Evolutionary conservation across 352 stramenopile genomes (phyloP).

Genomic region (Phytopythium aichiense): DNA sequence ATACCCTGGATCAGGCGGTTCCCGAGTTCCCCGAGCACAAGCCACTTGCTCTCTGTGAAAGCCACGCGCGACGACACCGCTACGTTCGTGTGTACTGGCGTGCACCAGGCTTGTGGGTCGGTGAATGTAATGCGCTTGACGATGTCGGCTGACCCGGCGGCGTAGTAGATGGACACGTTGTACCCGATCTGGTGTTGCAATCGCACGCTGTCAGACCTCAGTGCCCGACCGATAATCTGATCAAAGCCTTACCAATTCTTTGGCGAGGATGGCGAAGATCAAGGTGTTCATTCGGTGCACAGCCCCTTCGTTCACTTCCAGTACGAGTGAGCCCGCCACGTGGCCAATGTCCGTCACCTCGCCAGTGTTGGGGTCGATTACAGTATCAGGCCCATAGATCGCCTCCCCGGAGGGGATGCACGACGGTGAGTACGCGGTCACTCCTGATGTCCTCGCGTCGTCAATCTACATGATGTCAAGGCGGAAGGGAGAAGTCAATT

Average conservation of each 20-base stretch:
- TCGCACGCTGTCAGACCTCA: background rate
- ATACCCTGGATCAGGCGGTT: conserved; percentile 15
- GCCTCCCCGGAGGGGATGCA: conserved; percentile 11
- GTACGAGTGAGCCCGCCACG: conserved; percentile 13
- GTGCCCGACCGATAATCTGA: background rate
- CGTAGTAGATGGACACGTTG: conserved; percentile 17
- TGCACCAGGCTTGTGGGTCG: background rate
- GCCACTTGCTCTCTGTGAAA: background rate
- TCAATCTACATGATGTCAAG: background rate
- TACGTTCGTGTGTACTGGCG: background rate
- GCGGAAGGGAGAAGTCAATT: background rate
- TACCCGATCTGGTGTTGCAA: conserved; percentile 14
- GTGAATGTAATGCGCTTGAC: background rate
- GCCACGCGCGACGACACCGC: background rate
- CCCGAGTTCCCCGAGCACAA: background rate
- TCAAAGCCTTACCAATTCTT: conserved; percentile 15
- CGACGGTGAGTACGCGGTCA: background rate
- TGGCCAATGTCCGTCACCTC: conserved; percentile 12
- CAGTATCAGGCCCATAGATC: conserved; percentile 21
- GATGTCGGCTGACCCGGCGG: background rate
- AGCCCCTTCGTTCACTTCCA: conserved; percentile 24
- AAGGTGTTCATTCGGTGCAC: conserved; percentile 21
- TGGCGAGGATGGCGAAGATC: conserved; percentile 23
- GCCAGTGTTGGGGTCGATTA: conserved; percentile 14
- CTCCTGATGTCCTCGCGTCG: conserved; percentile 14